Percentiles rank a stretch among this genome's conserved stretches.
These are phyloP conservation scores for Trichomonascaceae sp. DNA, from an alignment of 1,139 yeast genomes.

Conservation along the genomic window DNA sequence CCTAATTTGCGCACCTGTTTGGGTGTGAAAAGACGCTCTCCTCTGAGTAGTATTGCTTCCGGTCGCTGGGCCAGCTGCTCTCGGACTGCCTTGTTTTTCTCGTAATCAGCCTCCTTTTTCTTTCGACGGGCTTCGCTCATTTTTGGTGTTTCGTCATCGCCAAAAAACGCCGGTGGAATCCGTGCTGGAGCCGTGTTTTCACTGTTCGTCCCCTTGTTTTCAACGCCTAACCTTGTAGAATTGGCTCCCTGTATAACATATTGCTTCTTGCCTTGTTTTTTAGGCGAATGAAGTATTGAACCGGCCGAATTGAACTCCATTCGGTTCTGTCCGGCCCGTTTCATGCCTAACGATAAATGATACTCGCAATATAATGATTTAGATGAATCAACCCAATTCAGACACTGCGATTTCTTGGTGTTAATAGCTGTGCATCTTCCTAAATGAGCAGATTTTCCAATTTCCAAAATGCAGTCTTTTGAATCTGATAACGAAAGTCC, in stretches of 20 bases:
- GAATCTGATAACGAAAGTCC: constrained; percentile 52
- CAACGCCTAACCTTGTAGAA: background rate
- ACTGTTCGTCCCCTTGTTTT: background rate
- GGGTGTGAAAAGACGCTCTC: constrained; percentile 24
- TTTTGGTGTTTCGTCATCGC: constrained; percentile 10
- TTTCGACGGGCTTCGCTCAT: constrained; percentile 13
- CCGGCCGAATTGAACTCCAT: constrained; percentile 55
- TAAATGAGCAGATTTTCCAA: constrained; percentile 67
- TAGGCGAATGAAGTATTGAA: constrained; percentile 27
- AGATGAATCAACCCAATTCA: constrained; percentile 50
- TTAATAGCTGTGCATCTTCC: constrained; percentile 57
- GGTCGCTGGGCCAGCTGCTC: constrained; percentile 27
- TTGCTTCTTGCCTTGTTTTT: constrained; percentile 29
- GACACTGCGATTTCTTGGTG: constrained; percentile 48
- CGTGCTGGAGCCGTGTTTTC: background rate
- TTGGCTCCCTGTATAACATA: constrained; percentile 27
- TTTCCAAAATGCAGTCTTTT: constrained; percentile 52
- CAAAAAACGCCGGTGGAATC: constrained; percentile 8
- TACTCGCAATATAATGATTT: constrained; percentile 58
- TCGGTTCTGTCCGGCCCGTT: constrained; percentile 37
- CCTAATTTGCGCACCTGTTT: constrained; percentile 30
- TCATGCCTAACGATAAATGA: constrained; percentile 58
- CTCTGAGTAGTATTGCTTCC: constrained; percentile 26
- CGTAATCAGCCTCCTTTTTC: constrained; percentile 18
- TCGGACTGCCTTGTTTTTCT: constrained; percentile 26